Conservation (phyloP, 352 stramenopile genomes). For the Phytophthora palmivora region DNA sequence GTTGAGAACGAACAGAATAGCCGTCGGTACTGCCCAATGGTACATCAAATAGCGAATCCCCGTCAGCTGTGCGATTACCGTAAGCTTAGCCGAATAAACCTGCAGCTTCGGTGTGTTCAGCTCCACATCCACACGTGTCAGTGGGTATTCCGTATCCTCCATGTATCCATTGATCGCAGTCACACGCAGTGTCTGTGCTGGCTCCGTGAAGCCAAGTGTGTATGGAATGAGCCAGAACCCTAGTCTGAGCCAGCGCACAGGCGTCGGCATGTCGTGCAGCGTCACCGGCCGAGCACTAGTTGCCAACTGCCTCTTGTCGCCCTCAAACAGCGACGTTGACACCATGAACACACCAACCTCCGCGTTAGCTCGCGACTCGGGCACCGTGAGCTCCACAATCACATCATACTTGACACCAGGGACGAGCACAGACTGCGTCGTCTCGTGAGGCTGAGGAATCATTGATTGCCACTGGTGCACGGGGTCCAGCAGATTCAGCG, state of each 20-base stretch:
- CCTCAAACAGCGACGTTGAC: slow-evolving; percentile 44
- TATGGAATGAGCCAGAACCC: slow-evolving; percentile 61
- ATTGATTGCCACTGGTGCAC: slow-evolving; percentile 69
- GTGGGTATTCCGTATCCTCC: slow-evolving; percentile 58
- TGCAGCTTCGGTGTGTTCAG: slow-evolving; percentile 79
- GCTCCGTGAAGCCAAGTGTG: slow-evolving; percentile 61
- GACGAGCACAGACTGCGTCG: slow-evolving; percentile 47
- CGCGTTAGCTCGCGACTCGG: slow-evolving; percentile 65
- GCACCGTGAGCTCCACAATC: slow-evolving; percentile 74
- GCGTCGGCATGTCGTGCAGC: slow-evolving; percentile 64
- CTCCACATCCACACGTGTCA: slow-evolving; percentile 57
- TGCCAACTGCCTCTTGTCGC: slow-evolving; percentile 41
- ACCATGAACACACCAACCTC: slow-evolving; percentile 87
- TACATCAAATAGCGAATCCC: slow-evolving; percentile 89
- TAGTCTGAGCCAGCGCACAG: slow-evolving; percentile 62
- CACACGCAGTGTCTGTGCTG: slow-evolving; percentile 58
- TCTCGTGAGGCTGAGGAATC: slow-evolving; percentile 27
- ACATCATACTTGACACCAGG: slow-evolving; percentile 83
- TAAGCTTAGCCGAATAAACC: slow-evolving; percentile 77
- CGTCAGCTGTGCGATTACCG: slow-evolving; percentile 83
- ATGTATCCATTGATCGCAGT: slow-evolving; percentile 74
- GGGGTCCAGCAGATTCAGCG: slow-evolving; percentile 60
- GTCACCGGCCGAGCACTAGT: slow-evolving; percentile 64
- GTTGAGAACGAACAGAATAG: slow-evolving; percentile 77
- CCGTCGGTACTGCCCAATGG: slow-evolving; percentile 80